These are phyloP conservation scores for Choricystis sp. DNA, from an alignment of 139 green algal species.

Conservation along the genomic window DNA sequence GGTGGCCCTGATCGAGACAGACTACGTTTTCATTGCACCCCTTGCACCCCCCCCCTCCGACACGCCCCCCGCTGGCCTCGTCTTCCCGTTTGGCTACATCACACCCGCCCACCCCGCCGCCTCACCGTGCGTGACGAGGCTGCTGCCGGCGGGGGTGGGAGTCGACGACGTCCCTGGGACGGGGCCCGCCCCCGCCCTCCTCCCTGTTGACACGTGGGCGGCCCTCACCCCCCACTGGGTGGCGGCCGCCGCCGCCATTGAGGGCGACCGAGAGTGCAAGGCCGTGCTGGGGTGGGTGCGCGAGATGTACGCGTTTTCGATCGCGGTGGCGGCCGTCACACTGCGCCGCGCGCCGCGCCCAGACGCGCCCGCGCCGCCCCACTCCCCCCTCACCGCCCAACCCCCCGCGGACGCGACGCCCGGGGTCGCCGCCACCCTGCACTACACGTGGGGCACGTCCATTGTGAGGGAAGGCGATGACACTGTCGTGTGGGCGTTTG, in stretches of 20 bases:
- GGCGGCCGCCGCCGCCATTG: not conserved
- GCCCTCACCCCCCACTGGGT: not conserved
- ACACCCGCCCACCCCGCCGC: slow-evolving; percentile 18
- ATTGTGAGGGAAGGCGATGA: slow-evolving; percentile 19
- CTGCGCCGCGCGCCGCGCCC: not conserved
- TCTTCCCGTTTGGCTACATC: slow-evolving; percentile 65
- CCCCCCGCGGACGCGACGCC: slow-evolving; percentile 51
- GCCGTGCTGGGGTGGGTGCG: not conserved
- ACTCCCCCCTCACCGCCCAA: slow-evolving; percentile 54
- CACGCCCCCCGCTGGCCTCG: slow-evolving; percentile 10
- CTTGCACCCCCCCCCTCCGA: slow-evolving; percentile 21
- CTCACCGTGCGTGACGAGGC: slow-evolving; percentile 1
- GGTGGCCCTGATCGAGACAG: slow-evolving; percentile 69
- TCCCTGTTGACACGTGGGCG: slow-evolving; percentile 15
- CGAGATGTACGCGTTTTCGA: not conserved
- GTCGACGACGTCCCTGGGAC: slow-evolving; percentile 22
- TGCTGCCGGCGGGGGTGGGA: slow-evolving; percentile 24
- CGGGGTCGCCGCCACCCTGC: slow-evolving; percentile 39
- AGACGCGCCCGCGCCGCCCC: slow-evolving; percentile 15
- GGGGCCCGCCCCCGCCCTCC: slow-evolving; percentile 23
- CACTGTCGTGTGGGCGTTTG: slow-evolving; percentile 46
- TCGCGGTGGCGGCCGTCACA: not conserved
- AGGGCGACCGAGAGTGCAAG: not conserved
- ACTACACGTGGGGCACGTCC: slow-evolving; percentile 75
- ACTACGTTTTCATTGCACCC: slow-evolving; percentile 67